phyloP scores from a whole-genome alignment of 768 basidiomycete genomes.

The Boletus reticulatus region DNA sequence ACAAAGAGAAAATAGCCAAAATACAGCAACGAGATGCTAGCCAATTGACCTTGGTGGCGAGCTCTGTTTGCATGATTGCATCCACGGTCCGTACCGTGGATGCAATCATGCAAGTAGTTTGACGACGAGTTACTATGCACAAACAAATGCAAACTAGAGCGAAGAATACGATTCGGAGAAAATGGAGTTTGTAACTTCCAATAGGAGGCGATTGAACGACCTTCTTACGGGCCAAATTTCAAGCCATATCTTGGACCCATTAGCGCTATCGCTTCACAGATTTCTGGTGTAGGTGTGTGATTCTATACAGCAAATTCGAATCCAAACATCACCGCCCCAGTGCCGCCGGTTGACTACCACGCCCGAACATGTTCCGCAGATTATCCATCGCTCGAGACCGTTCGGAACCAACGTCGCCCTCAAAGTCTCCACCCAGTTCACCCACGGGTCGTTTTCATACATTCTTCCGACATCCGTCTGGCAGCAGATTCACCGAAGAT shows the following conservation, averaged over 20 bases:
- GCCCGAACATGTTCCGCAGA: constrained; percentile 20
- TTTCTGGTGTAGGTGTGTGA: background rate
- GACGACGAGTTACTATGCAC: too few species aligned
- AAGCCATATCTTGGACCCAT: background rate
- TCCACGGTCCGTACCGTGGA: too few species aligned
- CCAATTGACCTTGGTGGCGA: too few species aligned
- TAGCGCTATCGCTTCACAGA: background rate
- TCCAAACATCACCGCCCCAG: background rate
- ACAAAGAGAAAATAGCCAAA: too few species aligned
- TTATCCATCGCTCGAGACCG: constrained; percentile 2
- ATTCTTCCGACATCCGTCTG: constrained; percentile 19
- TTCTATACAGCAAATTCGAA: background rate
- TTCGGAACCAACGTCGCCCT: constrained; percentile 8
- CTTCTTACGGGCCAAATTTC: background rate
- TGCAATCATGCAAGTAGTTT: too few species aligned
- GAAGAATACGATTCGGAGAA: too few species aligned
- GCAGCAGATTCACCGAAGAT: constrained; percentile 30
- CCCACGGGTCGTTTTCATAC: constrained; percentile 1
- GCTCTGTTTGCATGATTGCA: too few species aligned
- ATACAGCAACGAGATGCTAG: too few species aligned
- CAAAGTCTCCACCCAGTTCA: constrained; percentile 15
- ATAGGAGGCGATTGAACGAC: too few species aligned
- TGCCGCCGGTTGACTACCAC: background rate
- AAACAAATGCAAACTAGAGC: too few species aligned
- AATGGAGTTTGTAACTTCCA: too few species aligned